These are phyloP conservation scores for Moesziomyces globuligerus DNA, from an alignment of 1,284 basidiomycete species.

Conservation along the genomic window DNA sequence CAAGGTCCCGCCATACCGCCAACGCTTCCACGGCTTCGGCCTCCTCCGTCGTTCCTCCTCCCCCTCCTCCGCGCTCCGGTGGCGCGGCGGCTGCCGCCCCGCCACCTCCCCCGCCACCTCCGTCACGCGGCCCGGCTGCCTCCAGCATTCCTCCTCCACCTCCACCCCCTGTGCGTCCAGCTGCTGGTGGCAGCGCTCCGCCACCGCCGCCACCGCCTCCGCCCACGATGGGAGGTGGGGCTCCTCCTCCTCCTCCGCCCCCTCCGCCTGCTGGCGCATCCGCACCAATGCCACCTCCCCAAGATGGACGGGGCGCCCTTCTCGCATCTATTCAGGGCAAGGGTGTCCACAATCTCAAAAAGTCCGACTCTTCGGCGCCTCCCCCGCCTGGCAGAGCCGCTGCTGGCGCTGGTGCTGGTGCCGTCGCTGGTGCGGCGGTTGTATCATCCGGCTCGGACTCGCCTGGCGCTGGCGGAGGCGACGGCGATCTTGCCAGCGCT, in stretches of 20 bases:
- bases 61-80: constrained; percentile 67
- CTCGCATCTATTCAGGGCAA: constrained; percentile 77
- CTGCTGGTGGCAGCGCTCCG: constrained; percentile 35
- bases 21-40: constrained; percentile 35
- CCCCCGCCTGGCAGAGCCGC: constrained; percentile 32
- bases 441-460: constrained; percentile 19
- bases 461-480: constrained; percentile 58
- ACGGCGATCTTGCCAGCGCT: constrained; percentile 75
- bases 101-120: constrained; percentile 67
- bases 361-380: constrained; percentile 69
- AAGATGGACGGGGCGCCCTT: constrained; percentile 71
- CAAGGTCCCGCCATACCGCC: constrained; percentile 34
- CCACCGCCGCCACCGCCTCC: constrained; percentile 58
- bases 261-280: constrained; percentile 38
- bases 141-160: constrained; percentile 49
- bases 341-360: constrained; percentile 78
- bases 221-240: constrained; percentile 26
- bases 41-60: constrained; percentile 41
- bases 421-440: constrained; percentile 32
- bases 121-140: constrained; percentile 52
- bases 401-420: constrained; percentile 20
- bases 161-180: constrained; percentile 38
- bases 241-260: constrained; percentile 31
- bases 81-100: constrained; percentile 68
- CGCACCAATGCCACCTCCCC: constrained; percentile 40